A percentile compares a stretch with the other conserved stretches of the same genome.
Evolutionary conservation across 73 alveolate species (phyloP).

Genomic region (Tetrahymena malaccensis): DNA sequence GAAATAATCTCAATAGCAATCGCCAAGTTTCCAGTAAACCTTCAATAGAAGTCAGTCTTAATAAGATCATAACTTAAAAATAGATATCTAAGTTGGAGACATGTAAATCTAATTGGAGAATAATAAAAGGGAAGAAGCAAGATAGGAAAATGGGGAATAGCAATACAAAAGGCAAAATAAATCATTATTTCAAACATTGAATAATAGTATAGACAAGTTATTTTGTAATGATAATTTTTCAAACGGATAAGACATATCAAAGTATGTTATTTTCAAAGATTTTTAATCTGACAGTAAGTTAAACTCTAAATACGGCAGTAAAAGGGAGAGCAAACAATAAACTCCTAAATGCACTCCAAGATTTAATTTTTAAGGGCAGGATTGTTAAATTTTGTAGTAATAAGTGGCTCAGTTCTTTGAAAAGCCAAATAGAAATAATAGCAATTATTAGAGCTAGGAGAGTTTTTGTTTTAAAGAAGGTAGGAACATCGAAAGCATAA

Average conservation of each 20-base stretch:
- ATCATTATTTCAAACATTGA: neutral
- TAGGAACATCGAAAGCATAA: neutral
- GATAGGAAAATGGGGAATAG: neutral
- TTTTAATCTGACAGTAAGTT: neutral
- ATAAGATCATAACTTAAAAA: neutral
- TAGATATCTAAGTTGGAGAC: neutral
- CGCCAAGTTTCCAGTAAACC: neutral
- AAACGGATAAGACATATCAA: neutral
- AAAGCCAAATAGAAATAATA: neutral
- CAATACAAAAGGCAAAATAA: neutral
- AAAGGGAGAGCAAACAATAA: neutral
- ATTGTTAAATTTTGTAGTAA: neutral
- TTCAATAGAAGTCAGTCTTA: neutral
- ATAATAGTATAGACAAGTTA: neutral
- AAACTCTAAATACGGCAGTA: neutral
- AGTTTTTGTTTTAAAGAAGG: neutral
- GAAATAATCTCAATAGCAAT: neutral
- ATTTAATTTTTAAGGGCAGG: neutral
- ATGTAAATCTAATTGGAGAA: neutral
- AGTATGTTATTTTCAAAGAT: neutral
- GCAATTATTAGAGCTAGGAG: neutral
- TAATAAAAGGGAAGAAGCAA: neutral
- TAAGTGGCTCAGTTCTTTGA: neutral
- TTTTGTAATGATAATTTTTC: neutral
- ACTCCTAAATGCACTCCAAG: neutral